Conservation (phyloP, 2,329 filamentous ascomycete species). For the Tolypocladium guangdongense region DNA sequence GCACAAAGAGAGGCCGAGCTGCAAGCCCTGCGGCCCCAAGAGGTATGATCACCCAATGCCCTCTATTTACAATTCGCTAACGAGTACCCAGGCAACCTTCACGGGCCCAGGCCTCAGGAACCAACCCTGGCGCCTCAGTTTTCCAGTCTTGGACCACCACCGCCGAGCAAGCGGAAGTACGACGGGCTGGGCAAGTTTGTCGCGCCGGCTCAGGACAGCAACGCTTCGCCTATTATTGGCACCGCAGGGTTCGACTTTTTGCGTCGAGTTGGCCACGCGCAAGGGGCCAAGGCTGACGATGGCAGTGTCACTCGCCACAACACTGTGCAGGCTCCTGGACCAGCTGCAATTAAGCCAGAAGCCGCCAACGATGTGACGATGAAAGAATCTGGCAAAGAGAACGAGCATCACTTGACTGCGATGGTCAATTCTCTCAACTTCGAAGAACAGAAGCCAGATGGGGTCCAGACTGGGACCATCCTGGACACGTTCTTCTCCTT, state of each 20-base stretch:
- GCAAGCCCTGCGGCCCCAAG: too few relatives aligned
- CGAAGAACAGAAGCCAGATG: neutral
- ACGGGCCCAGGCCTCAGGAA: too few relatives aligned
- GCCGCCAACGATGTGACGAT: neutral
- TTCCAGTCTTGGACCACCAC: neutral
- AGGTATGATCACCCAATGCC: neutral
- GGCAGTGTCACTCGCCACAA: neutral
- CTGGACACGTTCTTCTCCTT: constrained; percentile 10
- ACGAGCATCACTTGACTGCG: neutral
- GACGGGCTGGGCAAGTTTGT: neutral
- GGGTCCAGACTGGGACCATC: constrained; percentile 2
- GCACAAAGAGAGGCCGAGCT: neutral
- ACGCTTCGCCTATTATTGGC: constrained; percentile 8
- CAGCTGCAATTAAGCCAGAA: neutral
- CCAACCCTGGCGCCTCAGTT: neutral
- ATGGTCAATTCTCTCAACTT: neutral
- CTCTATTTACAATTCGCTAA: neutral
- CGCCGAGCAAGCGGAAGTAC: constrained; percentile 11
- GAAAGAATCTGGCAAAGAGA: neutral
- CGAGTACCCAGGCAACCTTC: neutral
- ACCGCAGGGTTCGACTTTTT: constrained; percentile 12
- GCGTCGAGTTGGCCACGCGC: neutral
- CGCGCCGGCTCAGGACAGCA: neutral
- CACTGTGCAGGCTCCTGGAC: too few relatives aligned
- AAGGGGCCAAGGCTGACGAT: neutral